Evolutionary conservation across 768 basidiomycete genomes (phyloP).

Genomic region (Mycena venus): DNA sequence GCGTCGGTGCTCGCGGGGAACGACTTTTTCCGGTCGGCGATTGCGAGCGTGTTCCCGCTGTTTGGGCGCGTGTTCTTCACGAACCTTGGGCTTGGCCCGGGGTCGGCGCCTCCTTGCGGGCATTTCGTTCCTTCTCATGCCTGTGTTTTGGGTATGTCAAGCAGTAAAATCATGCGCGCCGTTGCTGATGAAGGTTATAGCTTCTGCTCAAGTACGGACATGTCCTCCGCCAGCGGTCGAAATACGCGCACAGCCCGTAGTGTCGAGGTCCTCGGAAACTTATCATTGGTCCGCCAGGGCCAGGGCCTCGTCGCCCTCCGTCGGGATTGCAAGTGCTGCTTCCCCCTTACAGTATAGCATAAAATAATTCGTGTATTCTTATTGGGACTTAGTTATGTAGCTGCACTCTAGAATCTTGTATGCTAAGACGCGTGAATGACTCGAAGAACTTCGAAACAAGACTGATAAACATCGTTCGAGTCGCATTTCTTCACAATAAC

Average conservation of each 20-base stretch:
- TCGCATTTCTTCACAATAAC: not conserved
- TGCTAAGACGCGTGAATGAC: too few species aligned
- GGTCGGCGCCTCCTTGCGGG: constrained; percentile 40
- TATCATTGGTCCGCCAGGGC: too few species aligned
- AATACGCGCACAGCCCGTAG: not conserved
- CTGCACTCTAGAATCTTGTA: too few species aligned
- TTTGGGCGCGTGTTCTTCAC: constrained; percentile 37
- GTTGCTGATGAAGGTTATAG: not conserved
- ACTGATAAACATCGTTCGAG: not conserved
- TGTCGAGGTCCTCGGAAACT: too few species aligned
- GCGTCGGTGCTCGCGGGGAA: too few species aligned
- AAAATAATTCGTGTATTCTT: too few species aligned
- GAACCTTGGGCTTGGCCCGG: constrained; percentile 40
- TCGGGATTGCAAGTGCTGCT: too few species aligned
- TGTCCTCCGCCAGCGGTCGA: not conserved
- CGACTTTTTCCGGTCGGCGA: too few species aligned
- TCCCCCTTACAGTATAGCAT: too few species aligned
- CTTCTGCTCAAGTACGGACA: constrained; percentile 28
- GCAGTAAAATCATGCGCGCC: not conserved
- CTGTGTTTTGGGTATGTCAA: constrained; percentile 32
- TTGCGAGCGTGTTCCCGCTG: constrained; percentile 35
- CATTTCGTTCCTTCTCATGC: constrained; percentile 38
- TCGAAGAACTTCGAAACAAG: too few species aligned
- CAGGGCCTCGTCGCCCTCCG: too few species aligned
- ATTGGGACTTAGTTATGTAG: too few species aligned